Percentiles rank a stretch among this genome's conserved stretches.
Conservation (phyloP, 129 eudicot species). For the Cynara cardunculus region DNA sequence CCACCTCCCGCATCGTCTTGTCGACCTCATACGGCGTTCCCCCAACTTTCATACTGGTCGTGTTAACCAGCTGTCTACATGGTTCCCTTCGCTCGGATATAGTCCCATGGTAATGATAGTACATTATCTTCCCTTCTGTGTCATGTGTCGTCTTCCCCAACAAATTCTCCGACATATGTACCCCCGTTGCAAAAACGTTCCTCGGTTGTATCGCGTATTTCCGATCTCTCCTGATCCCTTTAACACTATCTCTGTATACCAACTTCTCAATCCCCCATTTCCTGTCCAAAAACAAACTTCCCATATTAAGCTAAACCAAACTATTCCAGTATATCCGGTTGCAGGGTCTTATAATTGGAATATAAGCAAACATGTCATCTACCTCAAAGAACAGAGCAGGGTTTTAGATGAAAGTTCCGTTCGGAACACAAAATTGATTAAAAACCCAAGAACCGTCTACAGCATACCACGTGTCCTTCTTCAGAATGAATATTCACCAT, state of each 20-base stretch:
- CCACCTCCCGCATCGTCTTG: slow-evolving; percentile 48
- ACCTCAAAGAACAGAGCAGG: neutral
- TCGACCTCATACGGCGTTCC: slow-evolving; percentile 42
- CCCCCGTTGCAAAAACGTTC: slow-evolving; percentile 72
- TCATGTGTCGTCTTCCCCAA: slow-evolving; percentile 58
- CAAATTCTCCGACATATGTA: slow-evolving; percentile 77
- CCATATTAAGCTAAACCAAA: neutral
- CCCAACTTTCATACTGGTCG: slow-evolving; percentile 28
- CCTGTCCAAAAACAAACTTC: slow-evolving; percentile 26
- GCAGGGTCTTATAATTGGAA: neutral
- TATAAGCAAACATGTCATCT: neutral
- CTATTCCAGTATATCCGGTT: neutral
- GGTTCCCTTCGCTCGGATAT: slow-evolving; percentile 69
- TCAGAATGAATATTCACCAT: neutral
- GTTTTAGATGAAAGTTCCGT: neutral
- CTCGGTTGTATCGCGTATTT: slow-evolving; percentile 80
- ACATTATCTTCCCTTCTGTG: slow-evolving; percentile 60
- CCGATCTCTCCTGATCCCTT: slow-evolving; percentile 65
- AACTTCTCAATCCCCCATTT: slow-evolving; percentile 94
- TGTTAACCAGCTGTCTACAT: slow-evolving; percentile 55
- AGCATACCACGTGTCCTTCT: neutral
- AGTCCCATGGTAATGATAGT: slow-evolving; percentile 83
- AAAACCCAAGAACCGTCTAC: neutral
- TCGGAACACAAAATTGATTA: neutral
- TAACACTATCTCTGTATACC: slow-evolving; percentile 50